Percentiles rank a stretch among this genome's conserved stretches.
These are phyloP conservation scores for Theobroma grandiflorum DNA, from an alignment of 441 rosid genomes.

Conservation along the genomic window DNA sequence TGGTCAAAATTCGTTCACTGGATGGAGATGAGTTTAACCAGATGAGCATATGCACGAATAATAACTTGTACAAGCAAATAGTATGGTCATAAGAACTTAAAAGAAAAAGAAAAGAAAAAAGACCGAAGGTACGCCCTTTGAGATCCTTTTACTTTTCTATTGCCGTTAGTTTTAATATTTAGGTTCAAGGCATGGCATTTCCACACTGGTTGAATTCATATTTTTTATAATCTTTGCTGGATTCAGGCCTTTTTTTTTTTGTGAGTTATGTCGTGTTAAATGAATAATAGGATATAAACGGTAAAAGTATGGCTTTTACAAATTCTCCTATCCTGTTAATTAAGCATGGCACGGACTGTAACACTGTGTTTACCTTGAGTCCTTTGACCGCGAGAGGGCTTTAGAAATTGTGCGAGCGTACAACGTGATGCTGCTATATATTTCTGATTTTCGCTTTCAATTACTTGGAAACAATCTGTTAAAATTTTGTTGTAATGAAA, in stretches of 20 bases:
- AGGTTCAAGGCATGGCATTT: too few relatives aligned
- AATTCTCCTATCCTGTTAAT: background rate
- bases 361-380: background rate
- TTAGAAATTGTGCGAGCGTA: background rate
- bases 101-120: too few relatives aligned
- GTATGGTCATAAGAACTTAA: too few relatives aligned
- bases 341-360: background rate
- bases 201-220: too few relatives aligned
- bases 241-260: background rate
- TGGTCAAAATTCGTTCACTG: background rate
- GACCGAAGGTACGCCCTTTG: too few relatives aligned
- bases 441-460: background rate
- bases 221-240: background rate
- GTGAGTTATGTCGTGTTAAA: background rate
- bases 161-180: too few relatives aligned
- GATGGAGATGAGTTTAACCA: too few relatives aligned
- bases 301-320: background rate
- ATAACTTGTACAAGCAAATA: too few relatives aligned
- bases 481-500: background rate
- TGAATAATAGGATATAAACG: background rate
- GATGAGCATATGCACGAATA: too few relatives aligned
- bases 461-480: background rate
- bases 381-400: background rate
- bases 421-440: background rate
- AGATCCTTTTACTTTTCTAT: too few relatives aligned